phyloP scores from a whole-genome alignment of 23 red algal species.

The Cyanidioschyzon merolae region DNA sequence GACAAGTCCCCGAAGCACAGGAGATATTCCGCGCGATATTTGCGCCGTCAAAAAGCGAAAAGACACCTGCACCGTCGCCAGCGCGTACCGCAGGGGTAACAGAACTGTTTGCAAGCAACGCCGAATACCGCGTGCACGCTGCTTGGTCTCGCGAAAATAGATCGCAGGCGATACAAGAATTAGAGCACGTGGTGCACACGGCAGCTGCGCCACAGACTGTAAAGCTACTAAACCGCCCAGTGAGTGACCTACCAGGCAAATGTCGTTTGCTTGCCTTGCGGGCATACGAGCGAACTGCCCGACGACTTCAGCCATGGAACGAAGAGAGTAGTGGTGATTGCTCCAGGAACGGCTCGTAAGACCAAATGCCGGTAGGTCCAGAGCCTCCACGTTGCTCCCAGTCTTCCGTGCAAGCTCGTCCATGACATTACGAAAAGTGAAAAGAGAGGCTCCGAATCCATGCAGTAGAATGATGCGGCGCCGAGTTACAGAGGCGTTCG shows the following conservation, averaged over 20 bases:
- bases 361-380: slow-evolving; percentile 46
- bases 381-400: slow-evolving; percentile 14
- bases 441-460: slow-evolving; percentile 48
- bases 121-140: slow-evolving; percentile 12
- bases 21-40: not conserved
- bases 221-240: slow-evolving; percentile 34
- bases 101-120: slow-evolving; percentile 9
- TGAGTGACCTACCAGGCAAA: slow-evolving; percentile 32
- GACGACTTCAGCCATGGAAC: slow-evolving; percentile 22
- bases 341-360: slow-evolving; percentile 35
- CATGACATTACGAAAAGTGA: slow-evolving; percentile 25
- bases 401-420: not conserved
- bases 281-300: slow-evolving; percentile 14
- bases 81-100: slow-evolving; percentile 12
- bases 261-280: slow-evolving; percentile 1
- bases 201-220: not conserved
- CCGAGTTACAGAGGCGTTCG: not conserved
- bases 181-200: not conserved
- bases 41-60: not conserved
- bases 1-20: slow-evolving; percentile 26
- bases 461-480: slow-evolving; percentile 17
- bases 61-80: slow-evolving; percentile 6
- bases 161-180: slow-evolving; percentile 45
- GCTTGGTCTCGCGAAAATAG: not conserved
- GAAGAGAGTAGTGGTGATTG: slow-evolving; percentile 28